A percentile compares a stretch with the other conserved stretches of the same genome.
Conservation (phyloP, 441 rosid genomes). For the Pelargonium citronellum region DNA sequence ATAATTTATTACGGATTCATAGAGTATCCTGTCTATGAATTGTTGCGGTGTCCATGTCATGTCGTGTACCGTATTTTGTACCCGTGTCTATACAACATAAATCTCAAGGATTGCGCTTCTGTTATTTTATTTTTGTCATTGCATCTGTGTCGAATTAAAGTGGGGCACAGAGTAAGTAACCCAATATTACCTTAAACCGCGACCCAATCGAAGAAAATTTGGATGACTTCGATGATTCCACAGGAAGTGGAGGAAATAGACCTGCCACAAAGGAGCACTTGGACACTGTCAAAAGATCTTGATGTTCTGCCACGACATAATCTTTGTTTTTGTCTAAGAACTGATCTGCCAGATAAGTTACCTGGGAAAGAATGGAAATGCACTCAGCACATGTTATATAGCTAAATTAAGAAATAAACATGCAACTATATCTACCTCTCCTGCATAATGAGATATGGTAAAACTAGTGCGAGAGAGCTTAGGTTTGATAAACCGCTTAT, state of each 20-base stretch:
- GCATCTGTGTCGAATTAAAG: background rate
- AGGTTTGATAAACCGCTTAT: constrained; percentile 63
- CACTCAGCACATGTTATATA: background rate
- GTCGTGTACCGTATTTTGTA: too few species aligned
- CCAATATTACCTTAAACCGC: constrained; percentile 56
- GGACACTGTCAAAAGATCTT: constrained; percentile 59
- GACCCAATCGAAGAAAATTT: constrained; percentile 71
- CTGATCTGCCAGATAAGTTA: constrained; percentile 60
- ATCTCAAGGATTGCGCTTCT: background rate
- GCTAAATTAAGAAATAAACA: constrained; percentile 5
- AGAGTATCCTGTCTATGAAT: too few species aligned
- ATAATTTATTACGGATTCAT: too few species aligned
- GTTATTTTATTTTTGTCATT: background rate
- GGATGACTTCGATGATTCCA: constrained; percentile 51
- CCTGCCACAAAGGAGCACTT: constrained; percentile 52
- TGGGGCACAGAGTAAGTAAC: constrained; percentile 6
- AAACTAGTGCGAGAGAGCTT: constrained; percentile 59
- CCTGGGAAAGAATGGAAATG: constrained; percentile 34
- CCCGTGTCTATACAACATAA: background rate
- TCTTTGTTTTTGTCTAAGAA: constrained; percentile 78
- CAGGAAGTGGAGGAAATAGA: constrained; percentile 53
- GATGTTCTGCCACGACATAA: constrained; percentile 71
- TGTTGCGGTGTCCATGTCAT: too few species aligned
- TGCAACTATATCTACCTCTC: constrained; percentile 41
- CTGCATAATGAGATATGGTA: constrained; percentile 65